These are phyloP conservation scores for Zygosaccharomyces sapae DNA, from an alignment of 1,139 yeast genomes.

Conservation along the genomic window DNA sequence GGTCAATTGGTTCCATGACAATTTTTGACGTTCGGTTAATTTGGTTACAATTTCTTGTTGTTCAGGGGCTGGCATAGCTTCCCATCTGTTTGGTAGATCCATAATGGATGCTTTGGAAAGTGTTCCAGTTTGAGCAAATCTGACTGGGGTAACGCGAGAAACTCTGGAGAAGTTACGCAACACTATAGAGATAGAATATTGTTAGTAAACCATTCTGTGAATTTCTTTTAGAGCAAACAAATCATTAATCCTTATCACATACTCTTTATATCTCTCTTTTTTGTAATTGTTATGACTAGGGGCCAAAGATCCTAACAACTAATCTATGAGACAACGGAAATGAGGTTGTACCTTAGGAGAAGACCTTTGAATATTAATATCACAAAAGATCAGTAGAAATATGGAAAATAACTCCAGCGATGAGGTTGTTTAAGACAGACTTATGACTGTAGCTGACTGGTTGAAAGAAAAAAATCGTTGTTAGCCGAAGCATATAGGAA, in stretches of 20 bases:
- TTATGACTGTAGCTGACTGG: neutral
- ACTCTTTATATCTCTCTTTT: neutral
- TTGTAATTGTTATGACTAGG: neutral
- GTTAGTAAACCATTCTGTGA: conserved; percentile 6
- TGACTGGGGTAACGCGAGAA: conserved; percentile 35
- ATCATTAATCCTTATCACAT: neutral
- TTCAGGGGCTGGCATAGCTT: conserved; percentile 76
- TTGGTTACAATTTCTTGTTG: conserved; percentile 81
- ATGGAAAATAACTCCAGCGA: neutral
- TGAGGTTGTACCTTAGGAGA: neutral
- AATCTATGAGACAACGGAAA: neutral
- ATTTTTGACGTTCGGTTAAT: conserved; percentile 86
- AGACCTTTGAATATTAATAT: neutral
- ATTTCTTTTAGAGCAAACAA: too few relatives aligned
- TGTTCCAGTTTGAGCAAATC: conserved; percentile 49
- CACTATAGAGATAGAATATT: conserved; percentile 6
- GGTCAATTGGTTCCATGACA: conserved; percentile 87
- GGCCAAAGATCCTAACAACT: neutral
- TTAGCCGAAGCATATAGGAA: neutral
- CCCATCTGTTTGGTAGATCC: conserved; percentile 91
- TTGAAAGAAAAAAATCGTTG: conserved; percentile 1
- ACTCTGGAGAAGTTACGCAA: conserved; percentile 26
- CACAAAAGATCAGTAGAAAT: neutral
- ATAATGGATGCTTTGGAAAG: conserved; percentile 87
- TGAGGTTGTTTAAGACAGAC: neutral